These are phyloP conservation scores for Vaccinium darrowii DNA, from an alignment of 148 eudicot genomes.

Conservation along the genomic window DNA sequence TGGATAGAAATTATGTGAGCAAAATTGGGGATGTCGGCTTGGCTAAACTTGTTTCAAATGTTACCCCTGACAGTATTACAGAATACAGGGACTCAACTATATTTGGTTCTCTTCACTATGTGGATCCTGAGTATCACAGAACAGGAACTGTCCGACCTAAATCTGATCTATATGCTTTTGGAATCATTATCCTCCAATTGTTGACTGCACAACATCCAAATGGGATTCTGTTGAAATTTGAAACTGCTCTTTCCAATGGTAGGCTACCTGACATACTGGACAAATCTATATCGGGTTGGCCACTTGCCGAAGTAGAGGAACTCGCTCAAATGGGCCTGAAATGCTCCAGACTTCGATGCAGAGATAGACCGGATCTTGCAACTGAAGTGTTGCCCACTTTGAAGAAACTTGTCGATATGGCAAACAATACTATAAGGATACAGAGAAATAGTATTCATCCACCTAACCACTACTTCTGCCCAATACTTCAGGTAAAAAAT, in stretches of 20 bases:
- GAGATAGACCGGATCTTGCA: conserved; percentile 88
- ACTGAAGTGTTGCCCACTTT: conserved; percentile 59
- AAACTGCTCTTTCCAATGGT: conserved; percentile 51
- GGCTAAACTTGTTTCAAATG: conserved; percentile 60
- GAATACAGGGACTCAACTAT: conserved; percentile 51
- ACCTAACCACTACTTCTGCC: conserved; percentile 77
- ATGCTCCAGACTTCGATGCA: conserved; percentile 68
- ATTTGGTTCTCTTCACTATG: conserved; percentile 59
- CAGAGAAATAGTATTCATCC: conserved; percentile 37
- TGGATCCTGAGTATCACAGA: conserved; percentile 81
- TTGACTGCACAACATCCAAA: conserved; percentile 54
- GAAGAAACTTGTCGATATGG: conserved; percentile 64
- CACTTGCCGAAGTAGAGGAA: conserved; percentile 54
- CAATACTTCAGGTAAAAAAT: conserved; percentile 55
- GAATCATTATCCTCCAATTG: conserved; percentile 65
- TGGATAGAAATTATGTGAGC: conserved; percentile 54
- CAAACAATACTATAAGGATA: conserved; percentile 45
- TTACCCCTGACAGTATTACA: conserved; percentile 52
- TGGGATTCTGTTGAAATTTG: conserved; percentile 54
- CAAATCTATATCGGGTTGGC: conserved; percentile 64
- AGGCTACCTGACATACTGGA: conserved; percentile 54
- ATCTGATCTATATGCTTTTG: conserved; percentile 82
- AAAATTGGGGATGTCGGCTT: conserved; percentile 76
- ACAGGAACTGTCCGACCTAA: conserved; percentile 75
- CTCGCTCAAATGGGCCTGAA: conserved; percentile 57